Evolutionary conservation across 139 green algal species (phyloP).

Genomic region (Chlorella sorokiniana): DNA sequence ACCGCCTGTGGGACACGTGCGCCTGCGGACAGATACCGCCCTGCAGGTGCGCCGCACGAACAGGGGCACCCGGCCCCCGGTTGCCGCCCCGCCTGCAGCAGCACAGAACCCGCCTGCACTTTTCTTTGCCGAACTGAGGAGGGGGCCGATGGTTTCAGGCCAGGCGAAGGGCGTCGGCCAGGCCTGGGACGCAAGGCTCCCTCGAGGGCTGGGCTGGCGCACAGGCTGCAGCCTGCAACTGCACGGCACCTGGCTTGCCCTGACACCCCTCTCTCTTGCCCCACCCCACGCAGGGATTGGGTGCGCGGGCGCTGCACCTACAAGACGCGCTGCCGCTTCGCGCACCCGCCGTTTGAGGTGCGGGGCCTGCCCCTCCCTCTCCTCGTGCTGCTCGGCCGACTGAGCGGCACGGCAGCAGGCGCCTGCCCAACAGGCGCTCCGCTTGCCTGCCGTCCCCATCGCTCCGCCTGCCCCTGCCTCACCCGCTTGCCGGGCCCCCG

Average conservation of each 20-base stretch:
- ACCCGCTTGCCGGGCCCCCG: neutral
- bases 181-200: too few relatives aligned
- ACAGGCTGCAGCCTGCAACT: too few relatives aligned
- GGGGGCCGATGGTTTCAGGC: too few relatives aligned
- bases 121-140: too few relatives aligned
- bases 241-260: neutral
- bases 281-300: slow-evolving; percentile 42
- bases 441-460: too few relatives aligned
- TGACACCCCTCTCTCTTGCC: neutral
- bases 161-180: too few relatives aligned
- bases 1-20: slow-evolving; percentile 57
- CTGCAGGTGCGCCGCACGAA: neutral
- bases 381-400: too few relatives aligned
- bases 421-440: too few relatives aligned
- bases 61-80: neutral
- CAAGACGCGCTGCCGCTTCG: slow-evolving; percentile 43
- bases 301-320: slow-evolving; percentile 57
- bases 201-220: too few relatives aligned
- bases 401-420: neutral
- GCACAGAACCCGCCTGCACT: too few relatives aligned
- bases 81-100: too few relatives aligned
- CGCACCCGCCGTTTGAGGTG: slow-evolving; percentile 52
- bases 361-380: neutral
- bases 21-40: slow-evolving; percentile 48
- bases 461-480: neutral